A percentile compares a stretch with the other conserved stretches of the same genome.
These are phyloP conservation scores for Tagetes erecta DNA, from an alignment of 129 eudicot genomes.

Conservation along the genomic window DNA sequence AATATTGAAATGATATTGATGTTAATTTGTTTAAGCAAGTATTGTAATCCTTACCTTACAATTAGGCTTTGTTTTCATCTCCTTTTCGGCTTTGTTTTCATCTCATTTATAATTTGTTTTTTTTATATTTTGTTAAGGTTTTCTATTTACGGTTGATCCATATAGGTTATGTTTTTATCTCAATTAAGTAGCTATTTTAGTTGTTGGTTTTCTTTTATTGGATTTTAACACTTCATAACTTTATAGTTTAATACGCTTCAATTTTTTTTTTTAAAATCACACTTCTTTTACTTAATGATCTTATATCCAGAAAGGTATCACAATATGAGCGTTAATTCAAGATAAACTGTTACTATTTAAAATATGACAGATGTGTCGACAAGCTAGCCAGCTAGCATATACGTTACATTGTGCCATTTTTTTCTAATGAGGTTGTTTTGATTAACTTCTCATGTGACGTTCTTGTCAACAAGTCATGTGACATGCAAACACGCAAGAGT, in stretches of 20 bases:
- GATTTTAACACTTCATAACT: neutral
- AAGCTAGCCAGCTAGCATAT: neutral
- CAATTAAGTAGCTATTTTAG: neutral
- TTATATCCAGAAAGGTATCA: neutral
- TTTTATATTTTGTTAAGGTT: neutral
- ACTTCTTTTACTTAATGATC: neutral
- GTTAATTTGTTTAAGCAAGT: neutral
- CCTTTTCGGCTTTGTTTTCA: neutral
- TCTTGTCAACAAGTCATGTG: conserved; percentile 1
- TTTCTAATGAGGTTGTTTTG: neutral
- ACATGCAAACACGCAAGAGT: neutral
- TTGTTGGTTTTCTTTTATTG: neutral
- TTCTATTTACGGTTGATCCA: neutral
- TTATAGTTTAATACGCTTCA: neutral
- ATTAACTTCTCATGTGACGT: neutral
- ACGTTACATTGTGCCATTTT: neutral
- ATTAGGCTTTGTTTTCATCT: neutral
- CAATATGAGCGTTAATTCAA: neutral
- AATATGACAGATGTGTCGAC: neutral
- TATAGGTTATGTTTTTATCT: neutral
- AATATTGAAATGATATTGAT: neutral
- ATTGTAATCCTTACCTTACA: neutral
- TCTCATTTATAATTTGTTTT: neutral
- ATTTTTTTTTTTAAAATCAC: neutral
- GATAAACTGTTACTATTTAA: neutral